Base-by-base conservation (phyloP, 192 early-diverging fungal genomes). In the Podochytrium sp. region DNA sequence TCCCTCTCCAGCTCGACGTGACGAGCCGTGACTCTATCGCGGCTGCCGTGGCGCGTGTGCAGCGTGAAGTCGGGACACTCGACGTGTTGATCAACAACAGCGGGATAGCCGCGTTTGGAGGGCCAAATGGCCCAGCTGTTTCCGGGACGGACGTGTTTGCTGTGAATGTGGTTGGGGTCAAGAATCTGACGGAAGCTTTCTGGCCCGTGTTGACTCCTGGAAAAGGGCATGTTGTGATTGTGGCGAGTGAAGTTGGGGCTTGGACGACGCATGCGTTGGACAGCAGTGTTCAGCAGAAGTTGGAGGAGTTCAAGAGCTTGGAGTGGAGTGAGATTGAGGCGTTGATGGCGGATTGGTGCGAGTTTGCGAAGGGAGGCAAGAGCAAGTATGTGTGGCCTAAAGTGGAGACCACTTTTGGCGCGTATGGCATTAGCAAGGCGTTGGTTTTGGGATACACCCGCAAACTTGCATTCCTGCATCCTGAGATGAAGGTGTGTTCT, bases 51-150 rank as follows among this genome's bases (percentile, higher is more conserved):
- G 57, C 6, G 10, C 6, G 14, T 33, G 66, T 71, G 63, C 57
- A 68, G 52, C 23, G 12, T 12, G 20, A 12, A 3, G 27, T 23
- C 4, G 59, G 30, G 29, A 71, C 23, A 3, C 35, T 71, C 34
- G 69, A 71, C 53, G 69, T 71, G 27, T 57, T 71, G 16, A 33
- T 71, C 47, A 61, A 71, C 69, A 71, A 71, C 58, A 18, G 12
- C 5, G 69, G 69, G 3, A 64, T 71, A 61, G 69, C n/a, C n/a
- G n/a, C n/a, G n/a, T n/a, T n/a, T n/a, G n/a, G n/a, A n/a, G n/a
- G n/a, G n/a, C n/a, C n/a, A n/a, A n/a, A n/a, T n/a, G n/a, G n/a
- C n/a, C n/a, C n/a, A n/a, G n/a, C n/a, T n/a, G n/a, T n/a, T n/a
- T n/a, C n/a, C n/a, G n/a, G n/a, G n/a, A n/a, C n/a, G n/a, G n/a